phyloP scores from a whole-genome alignment of 1,139 yeast genomes.

The Ogataea hybrid region DNA sequence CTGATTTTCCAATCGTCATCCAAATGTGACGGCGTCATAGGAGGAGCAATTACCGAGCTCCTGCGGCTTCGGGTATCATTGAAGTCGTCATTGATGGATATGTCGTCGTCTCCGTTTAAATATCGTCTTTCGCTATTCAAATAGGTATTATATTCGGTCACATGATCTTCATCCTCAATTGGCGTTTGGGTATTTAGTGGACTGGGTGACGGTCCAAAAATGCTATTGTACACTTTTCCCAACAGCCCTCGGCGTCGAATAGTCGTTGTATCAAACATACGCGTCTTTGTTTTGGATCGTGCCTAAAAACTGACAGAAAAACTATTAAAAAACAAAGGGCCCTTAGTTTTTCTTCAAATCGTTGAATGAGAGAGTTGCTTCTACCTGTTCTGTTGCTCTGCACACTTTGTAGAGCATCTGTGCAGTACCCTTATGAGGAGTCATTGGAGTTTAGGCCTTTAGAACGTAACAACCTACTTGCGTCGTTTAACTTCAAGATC shows the following conservation, averaged over 20 bases:
- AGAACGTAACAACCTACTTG: constrained; percentile 63
- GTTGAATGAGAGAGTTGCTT: background rate
- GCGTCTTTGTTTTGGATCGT: constrained; percentile 4
- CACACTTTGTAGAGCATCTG: background rate
- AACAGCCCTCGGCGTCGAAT: constrained; percentile 10
- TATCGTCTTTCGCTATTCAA: constrained; percentile 6
- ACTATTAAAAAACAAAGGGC: background rate
- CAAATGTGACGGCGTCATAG: constrained; percentile 16
- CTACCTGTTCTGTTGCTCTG: constrained; percentile 2
- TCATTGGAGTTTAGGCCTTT: constrained; percentile 61
- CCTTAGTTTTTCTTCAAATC: background rate
- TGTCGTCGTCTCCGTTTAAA: constrained; percentile 7
- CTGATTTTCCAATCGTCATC: constrained; percentile 19
- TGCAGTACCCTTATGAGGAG: constrained; percentile 52
- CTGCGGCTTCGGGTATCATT: constrained; percentile 18
- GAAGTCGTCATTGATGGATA: constrained; percentile 1
- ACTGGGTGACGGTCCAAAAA: constrained; percentile 17
- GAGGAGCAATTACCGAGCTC: constrained; percentile 18
- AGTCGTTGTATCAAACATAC: constrained; percentile 10
- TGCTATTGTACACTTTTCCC: constrained; percentile 18
- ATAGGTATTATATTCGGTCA: constrained; percentile 14
- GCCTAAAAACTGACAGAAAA: background rate
- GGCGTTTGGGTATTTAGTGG: constrained; percentile 17
- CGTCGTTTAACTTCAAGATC: constrained; percentile 67
- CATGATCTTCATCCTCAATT: constrained; percentile 6